A percentile compares a stretch with the other conserved stretches of the same genome.
Conservation (phyloP, 225 moss, liverwort and hornwort species). For the Lunularia cruciata region DNA sequence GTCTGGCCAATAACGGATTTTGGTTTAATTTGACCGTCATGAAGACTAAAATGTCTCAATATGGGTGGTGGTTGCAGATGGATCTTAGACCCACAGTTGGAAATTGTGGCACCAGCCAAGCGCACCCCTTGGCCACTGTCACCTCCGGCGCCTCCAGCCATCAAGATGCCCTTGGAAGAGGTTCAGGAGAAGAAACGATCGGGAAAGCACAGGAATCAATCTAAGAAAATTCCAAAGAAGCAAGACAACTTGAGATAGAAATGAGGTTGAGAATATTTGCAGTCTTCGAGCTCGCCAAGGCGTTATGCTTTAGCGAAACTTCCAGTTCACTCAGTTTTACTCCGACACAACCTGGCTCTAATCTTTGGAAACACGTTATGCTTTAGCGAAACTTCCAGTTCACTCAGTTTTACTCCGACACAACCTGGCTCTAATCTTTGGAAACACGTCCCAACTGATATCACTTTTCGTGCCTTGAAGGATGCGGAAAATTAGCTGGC, state of each 20-base stretch:
- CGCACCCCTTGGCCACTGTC: constrained; percentile 44
- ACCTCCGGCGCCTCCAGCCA: background rate
- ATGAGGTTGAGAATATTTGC: background rate
- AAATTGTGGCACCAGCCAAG: constrained; percentile 43
- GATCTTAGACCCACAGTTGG: constrained; percentile 33
- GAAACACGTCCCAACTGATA: background rate
- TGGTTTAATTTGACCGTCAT: too few species aligned
- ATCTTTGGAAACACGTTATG: too few species aligned
- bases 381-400: too few species aligned
- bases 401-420: too few species aligned
- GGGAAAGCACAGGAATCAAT: constrained; percentile 40
- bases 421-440: too few species aligned
- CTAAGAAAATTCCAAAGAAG: constrained; percentile 25
- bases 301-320: background rate
- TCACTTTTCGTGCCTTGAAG: background rate
- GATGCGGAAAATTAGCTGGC: background rate
- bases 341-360: too few species aligned
- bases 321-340: too few species aligned
- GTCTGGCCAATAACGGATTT: too few species aligned
- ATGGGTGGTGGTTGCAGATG: constrained; percentile 34
- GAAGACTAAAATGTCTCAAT: too few species aligned
- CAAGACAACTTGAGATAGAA: background rate
- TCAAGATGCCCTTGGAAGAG: constrained; percentile 18
- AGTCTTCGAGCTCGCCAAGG: background rate
- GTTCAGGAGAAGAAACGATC: constrained; percentile 28